Evolutionary conservation across 495 filamentous ascomycete genomes (phyloP).

Genomic region (Patellaria atrata): DNA sequence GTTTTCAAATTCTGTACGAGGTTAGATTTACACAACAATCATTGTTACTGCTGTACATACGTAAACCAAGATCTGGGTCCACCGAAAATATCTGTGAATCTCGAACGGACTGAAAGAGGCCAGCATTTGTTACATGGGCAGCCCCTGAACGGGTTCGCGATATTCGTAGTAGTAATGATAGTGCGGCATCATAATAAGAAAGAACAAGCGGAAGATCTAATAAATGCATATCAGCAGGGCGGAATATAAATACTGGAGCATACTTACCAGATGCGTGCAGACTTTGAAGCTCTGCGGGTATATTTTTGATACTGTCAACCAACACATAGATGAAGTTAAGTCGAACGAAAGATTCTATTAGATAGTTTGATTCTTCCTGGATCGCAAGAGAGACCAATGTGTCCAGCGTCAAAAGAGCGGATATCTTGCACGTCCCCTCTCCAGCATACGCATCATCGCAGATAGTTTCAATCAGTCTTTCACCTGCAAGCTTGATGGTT

Average conservation of each 20-base stretch:
- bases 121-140: constrained; percentile 65
- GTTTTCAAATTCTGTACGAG: constrained; percentile 43
- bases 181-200: constrained; percentile 56
- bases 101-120: constrained; percentile 72
- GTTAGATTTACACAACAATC: constrained; percentile 9
- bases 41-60: constrained; percentile 31
- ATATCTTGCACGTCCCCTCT: constrained; percentile 62
- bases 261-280: constrained; percentile 36
- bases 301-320: constrained; percentile 62
- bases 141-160: constrained; percentile 69
- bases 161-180: constrained; percentile 72
- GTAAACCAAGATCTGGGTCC: constrained; percentile 83
- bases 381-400: constrained; percentile 53
- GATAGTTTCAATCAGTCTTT: constrained; percentile 64
- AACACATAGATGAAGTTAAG: constrained; percentile 84
- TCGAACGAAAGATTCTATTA: constrained; percentile 64
- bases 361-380: constrained; percentile 46
- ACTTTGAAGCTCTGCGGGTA: constrained; percentile 49
- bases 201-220: constrained; percentile 22
- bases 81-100: constrained; percentile 70
- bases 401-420: constrained; percentile 64
- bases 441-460: constrained; percentile 90
- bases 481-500: constrained; percentile 61
- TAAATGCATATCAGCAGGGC: neutral
- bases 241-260: neutral